Base-by-base conservation (phyloP, 148 eudicot genomes). In the Nyssa sinensis region DNA sequence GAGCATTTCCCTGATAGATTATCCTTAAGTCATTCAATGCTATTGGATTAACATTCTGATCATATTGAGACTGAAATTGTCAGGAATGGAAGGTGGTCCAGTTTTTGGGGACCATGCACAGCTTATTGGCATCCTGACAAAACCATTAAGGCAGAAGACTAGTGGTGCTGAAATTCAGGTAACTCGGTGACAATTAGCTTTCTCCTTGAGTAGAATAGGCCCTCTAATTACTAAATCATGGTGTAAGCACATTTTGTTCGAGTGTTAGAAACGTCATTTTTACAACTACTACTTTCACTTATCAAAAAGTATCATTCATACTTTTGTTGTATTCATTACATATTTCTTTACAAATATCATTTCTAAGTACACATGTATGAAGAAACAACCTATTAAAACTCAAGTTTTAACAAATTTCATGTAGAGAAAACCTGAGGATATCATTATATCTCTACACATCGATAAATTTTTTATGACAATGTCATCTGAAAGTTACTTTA, bases 81-180 rank as follows among this genome's bases (percentile, higher is more conserved):
- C 80, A 95, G 98, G 98, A 81, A 95, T 89, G 97, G 99, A 95
- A 87, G 98, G 98, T 69, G 70, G 89, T 74, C 96, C 97, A 71
- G 84, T 94, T 69, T 90, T 92, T 80, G 90, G 92, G 59, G 84
- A 86, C 77, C 65, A 77, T 70, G 87, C 87, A 58, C 79, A 82
- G n/a, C 82, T 94, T 67, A 77, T 92, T 75, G 98, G 98, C 75
- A 74, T 92, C 33, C 86, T 95, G 51, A 85, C 83, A 53, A 81
- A 91, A 79, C 99, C 99, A 14, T 76, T 95, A 73, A 82, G 97
- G 44, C 99, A 95, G 75, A 87, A 70, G 78, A 83, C 64, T 76
- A 90, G 91, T 62, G 97, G 97, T 66, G 91, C 97, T 44, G 97
- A 95, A 83, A 81, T 95, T 69, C 99, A 95, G 99, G 99, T 95